phyloP scores from a whole-genome alignment of 2,329 filamentous ascomycete species.

The Didymella lethalis region DNA sequence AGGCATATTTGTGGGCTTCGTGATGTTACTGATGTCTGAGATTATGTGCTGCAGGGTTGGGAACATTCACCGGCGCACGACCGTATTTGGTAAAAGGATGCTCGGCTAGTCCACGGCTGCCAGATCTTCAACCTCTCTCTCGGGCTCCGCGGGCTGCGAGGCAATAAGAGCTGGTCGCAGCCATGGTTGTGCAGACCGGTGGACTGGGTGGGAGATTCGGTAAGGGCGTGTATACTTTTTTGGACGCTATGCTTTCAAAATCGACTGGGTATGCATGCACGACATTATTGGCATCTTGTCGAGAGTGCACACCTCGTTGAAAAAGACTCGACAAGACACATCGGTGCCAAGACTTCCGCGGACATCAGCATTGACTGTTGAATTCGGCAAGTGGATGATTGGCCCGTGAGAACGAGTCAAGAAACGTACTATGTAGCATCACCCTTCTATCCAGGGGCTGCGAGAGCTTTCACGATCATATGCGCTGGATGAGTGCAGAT shows the following conservation, averaged over 20 bases:
- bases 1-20: background rate
- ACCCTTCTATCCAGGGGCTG: constrained; percentile 1
- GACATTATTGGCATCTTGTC: background rate
- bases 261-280: background rate
- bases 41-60: background rate
- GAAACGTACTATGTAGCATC: background rate
- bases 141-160: constrained; percentile 1
- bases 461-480: background rate
- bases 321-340: background rate
- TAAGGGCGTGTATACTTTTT: constrained; percentile 12
- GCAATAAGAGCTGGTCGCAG: constrained; percentile 8
- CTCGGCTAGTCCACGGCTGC: background rate
- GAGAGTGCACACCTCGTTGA: background rate
- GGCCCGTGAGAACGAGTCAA: background rate
- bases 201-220: background rate
- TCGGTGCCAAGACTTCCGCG: constrained; percentile 3
- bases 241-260: background rate
- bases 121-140: constrained; percentile 2
- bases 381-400: constrained; percentile 1
- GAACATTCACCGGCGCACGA: constrained; percentile 1
- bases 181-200: constrained; percentile 5
- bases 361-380: background rate
- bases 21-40: background rate
- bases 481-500: constrained; percentile 17
- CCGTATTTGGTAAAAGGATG: background rate